These are phyloP conservation scores for Blastobotrys niveus DNA, from an alignment of 1,139 yeast species.

Conservation along the genomic window DNA sequence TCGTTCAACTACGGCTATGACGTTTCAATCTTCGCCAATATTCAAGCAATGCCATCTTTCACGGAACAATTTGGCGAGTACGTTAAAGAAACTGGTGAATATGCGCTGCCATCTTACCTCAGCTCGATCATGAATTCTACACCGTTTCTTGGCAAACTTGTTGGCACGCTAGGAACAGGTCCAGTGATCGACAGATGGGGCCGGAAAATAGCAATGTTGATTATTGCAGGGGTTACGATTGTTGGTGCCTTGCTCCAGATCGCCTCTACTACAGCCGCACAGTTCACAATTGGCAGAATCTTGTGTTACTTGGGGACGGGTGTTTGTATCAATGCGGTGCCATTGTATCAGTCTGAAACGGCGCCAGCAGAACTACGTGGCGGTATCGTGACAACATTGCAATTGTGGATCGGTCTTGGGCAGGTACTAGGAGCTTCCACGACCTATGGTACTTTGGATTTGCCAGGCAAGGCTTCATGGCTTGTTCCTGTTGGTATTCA, in stretches of 20 bases:
- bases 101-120: conserved; percentile 12
- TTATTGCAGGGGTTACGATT: neutral
- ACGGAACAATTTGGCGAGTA: conserved; percentile 15
- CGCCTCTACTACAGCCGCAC: conserved; percentile 2
- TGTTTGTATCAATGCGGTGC: neutral
- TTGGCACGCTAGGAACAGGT: conserved; percentile 12
- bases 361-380: conserved; percentile 3
- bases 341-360: neutral
- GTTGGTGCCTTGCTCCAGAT: conserved; percentile 2
- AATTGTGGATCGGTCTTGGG: neutral
- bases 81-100: conserved; percentile 1
- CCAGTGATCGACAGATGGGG: conserved; percentile 9
- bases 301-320: conserved; percentile 1
- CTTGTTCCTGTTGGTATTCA: conserved; percentile 1
- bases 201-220: conserved; percentile 1
- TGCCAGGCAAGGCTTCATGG: neutral
- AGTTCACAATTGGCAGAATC: conserved; percentile 4
- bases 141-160: conserved; percentile 15
- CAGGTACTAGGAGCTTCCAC: neutral
- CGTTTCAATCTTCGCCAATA: conserved; percentile 9
- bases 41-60: conserved; percentile 16
- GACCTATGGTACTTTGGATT: neutral
- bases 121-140: conserved; percentile 16
- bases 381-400: neutral
- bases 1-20: conserved; percentile 17